A percentile compares a stretch with the other conserved stretches of the same genome.
Conservation (phyloP, 1,139 yeast species). For the Suhomyces atakaporum region DNA sequence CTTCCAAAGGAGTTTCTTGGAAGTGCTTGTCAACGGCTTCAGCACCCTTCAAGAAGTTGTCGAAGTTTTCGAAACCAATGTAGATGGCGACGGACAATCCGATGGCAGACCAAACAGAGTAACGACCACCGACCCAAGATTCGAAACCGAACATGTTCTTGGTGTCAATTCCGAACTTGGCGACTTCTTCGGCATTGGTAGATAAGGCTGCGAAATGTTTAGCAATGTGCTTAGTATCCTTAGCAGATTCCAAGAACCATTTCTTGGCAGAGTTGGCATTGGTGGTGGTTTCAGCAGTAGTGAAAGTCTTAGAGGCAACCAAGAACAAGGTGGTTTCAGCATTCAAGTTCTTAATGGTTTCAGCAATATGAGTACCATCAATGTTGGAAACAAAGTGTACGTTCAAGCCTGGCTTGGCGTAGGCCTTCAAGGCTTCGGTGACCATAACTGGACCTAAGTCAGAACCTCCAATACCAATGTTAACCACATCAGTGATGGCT, state of each 20-base stretch:
- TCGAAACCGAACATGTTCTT: slow-evolving; percentile 98
- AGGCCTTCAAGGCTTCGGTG: slow-evolving; percentile 93
- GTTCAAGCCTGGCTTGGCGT: slow-evolving; percentile 70
- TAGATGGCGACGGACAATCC: slow-evolving; percentile 93
- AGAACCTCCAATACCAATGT: slow-evolving; percentile 98
- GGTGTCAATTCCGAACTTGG: slow-evolving; percentile 94
- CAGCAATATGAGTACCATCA: slow-evolving; percentile 97
- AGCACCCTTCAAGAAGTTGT: slow-evolving; percentile 90
- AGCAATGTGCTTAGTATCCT: slow-evolving; percentile 73
- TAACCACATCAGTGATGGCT: slow-evolving; percentile 88
- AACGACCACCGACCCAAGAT: slow-evolving; percentile 99
- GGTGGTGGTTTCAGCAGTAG: slow-evolving; percentile 97
- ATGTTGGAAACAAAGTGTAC: slow-evolving; percentile 97
- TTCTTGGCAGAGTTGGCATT: slow-evolving; percentile 93
- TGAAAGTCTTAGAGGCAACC: slow-evolving; percentile 96
- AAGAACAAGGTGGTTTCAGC: slow-evolving; percentile 93
- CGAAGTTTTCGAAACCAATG: slow-evolving; percentile 94
- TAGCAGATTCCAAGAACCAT: slow-evolving; percentile 83
- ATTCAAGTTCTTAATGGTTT: slow-evolving; percentile 71
- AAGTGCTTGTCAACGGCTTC: slow-evolving; percentile 96
- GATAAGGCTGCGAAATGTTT: slow-evolving; percentile 97
- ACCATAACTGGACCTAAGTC: slow-evolving; percentile 99
- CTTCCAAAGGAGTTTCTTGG: slow-evolving; percentile 75
- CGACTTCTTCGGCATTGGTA: slow-evolving; percentile 87
- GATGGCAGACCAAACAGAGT: slow-evolving; percentile 98